Evolutionary conservation across 2,329 filamentous ascomycete genomes (phyloP), one percentile per base, ranked within the genome.

Genomic region (Amylocarpus encephaloides): DNA sequence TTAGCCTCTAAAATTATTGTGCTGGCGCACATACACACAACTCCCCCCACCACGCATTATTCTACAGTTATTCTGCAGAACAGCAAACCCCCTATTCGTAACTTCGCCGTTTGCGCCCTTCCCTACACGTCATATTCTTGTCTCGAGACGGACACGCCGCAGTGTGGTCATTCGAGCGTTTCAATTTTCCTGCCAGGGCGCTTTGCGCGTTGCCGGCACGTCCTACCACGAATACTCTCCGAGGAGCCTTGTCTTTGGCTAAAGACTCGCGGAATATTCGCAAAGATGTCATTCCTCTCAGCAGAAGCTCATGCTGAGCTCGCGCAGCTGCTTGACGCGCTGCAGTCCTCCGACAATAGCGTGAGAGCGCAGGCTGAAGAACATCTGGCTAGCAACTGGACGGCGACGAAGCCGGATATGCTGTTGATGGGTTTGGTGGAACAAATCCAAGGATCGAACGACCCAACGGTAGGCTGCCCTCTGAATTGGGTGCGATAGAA

Each of bases 341-440:
- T 98, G 58, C 87, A 93, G 72, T 92, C 88, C 43, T 73, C 89
- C 62, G 92, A 98, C 73, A 98, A 98, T 73, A 76, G 77, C 51
- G 78, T 88, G 62, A 85, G 93, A 67, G 82, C 86, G 29, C 82
- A 88, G 68, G 92, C 92, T 46, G 93, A 98, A 71, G 88, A 94
- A 58, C 86, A 91, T 68, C 75, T 98, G 56, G 88, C 89, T 68
- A 88, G 82, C 70, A 91, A 90, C 76, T 98, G 93, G 93, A 86
- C 90, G 33, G 73, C 75, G 55, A 78, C 81, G 50, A 81, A 86
- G 54, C 91, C 93, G 33, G 91, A 96, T 64, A 78, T 95, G 61
- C 76, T 97, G 60, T 74, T 98, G 66, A 93, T 97, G 86, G 93
- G 91, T 58, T 74, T 98, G 62, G 91, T 86, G 36, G 93, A 97